Evolutionary conservation across 306 rosid genomes (phyloP).

Genomic region (Lathyrus tuberosus): DNA sequence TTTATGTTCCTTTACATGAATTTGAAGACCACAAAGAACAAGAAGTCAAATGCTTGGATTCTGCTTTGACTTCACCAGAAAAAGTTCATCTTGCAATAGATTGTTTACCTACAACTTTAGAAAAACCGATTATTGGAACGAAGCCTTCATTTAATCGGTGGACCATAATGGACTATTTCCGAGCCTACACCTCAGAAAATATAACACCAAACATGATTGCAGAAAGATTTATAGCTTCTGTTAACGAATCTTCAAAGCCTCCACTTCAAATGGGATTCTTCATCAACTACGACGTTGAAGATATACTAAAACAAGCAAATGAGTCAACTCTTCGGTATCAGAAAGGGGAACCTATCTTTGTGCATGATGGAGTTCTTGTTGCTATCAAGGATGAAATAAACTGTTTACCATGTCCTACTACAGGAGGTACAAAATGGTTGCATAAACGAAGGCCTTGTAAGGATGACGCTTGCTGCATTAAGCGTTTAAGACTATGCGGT

Average conservation of each 20-base stretch:
- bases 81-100: too few species aligned
- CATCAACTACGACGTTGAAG: slow-evolving; percentile 58
- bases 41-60: too few species aligned
- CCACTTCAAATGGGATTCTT: slow-evolving; percentile 74
- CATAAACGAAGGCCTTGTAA: slow-evolving; percentile 72
- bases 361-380: slow-evolving; percentile 77
- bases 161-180: too few species aligned
- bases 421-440: slow-evolving; percentile 94
- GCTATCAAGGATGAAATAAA: slow-evolving; percentile 96
- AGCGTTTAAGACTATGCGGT: slow-evolving; percentile 73
- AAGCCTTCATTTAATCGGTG: too few species aligned
- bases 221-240: too few species aligned
- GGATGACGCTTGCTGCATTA: slow-evolving; percentile 79
- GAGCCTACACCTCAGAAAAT: too few species aligned
- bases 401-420: slow-evolving; percentile 88
- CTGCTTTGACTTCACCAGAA: too few species aligned
- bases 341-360: slow-evolving; percentile 69
- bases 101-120: too few species aligned
- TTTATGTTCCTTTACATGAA: too few species aligned
- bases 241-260: slow-evolving; percentile 56
- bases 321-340: slow-evolving; percentile 73
- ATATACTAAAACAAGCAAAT: slow-evolving; percentile 73
- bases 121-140: too few species aligned
- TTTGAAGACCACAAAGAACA: too few species aligned
- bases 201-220: too few species aligned